Evolutionary conservation across 2,329 filamentous ascomycete species (phyloP), one percentile per base, ranked within the genome.

Genomic region (Apiospora phragmitis): DNA sequence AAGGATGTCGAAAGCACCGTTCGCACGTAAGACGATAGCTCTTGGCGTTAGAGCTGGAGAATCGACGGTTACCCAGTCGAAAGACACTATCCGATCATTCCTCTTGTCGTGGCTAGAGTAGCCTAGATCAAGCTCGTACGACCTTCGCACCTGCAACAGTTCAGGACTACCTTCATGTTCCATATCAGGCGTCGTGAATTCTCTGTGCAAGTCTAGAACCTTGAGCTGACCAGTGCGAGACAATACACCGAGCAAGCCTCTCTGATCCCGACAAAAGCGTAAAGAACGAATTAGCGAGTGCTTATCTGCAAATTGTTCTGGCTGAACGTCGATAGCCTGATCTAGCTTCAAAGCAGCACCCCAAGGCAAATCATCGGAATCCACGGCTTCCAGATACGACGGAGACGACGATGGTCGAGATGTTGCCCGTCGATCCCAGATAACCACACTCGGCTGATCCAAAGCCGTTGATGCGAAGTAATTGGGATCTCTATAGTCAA

Each of bases 391-490:
- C 18, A 86, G 75, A 73, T 92, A 92, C 18, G 82, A 80, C 16
- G 84, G 80, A 14, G 88, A 90, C 11, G 87, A 86, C 14, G 86
- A 80, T 1, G 85, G 81, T 14, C 87, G 85, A 26, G 83, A 84
- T 16, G 85, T 86, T n/a, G 87, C 88, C 59, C 93, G 90, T 35
- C 91, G 89, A 77, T 95, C 93, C 93, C 93, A 95, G 42, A 95
- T 86, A 79, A 92, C 91, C 68, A 95, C 86, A 9, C 90, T 90
- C 0, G 93, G 91, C 67, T 93, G 91, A 71, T 93, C 92, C 16
- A 93, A 83, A 3, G 92, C 91, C 18, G 93, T 94, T 1, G 93
- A 95, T 1, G 93, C 91, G 81, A 96, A 95, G 80, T 94, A 95
- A 75, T 96, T 94, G 74, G 92, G 90, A 75, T 97, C 92, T 29